Evolutionary conservation across 148 eudicot species (phyloP).

Genomic region (Persicaria maculosa): DNA sequence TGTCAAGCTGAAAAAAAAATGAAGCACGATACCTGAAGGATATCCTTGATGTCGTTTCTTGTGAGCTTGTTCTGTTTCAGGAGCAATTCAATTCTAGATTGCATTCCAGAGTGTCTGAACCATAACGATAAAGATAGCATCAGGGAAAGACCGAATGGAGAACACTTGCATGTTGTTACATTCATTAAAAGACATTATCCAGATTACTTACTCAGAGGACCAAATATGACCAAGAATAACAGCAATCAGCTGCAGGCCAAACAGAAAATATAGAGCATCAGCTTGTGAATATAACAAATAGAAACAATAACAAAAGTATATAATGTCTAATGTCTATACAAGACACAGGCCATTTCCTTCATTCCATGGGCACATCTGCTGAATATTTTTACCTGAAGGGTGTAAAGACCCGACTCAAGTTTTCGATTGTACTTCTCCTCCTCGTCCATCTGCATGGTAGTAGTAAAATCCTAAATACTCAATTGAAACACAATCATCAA

Average conservation of each 20-base stretch:
- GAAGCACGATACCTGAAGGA: constrained; percentile 58
- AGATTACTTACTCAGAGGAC: constrained; percentile 94
- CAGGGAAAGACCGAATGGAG: not conserved
- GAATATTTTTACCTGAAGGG: constrained; percentile 57
- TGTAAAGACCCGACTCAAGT: constrained; percentile 90
- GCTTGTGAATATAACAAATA: constrained; percentile 8
- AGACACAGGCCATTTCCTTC: not conserved
- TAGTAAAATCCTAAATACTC: not conserved
- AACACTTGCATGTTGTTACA: not conserved
- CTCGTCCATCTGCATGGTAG: constrained; percentile 74
- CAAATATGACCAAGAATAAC: constrained; percentile 91
- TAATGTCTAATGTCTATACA: not conserved
- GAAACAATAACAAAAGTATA: not conserved
- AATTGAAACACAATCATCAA: not conserved
- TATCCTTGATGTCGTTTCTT: constrained; percentile 64
- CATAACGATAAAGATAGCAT: constrained; percentile 11
- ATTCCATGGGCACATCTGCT: not conserved
- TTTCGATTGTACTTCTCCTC: constrained; percentile 80
- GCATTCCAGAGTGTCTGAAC: constrained; percentile 59
- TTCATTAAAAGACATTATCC: not conserved
- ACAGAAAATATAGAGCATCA: constrained; percentile 16
- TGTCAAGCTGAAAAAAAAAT: not conserved
- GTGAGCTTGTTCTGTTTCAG: constrained; percentile 90
- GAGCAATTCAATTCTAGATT: constrained; percentile 79
- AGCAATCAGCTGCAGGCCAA: constrained; percentile 63